phyloP scores from a whole-genome alignment of 257 asterid species.

The Lithospermum erythrorhizon region DNA sequence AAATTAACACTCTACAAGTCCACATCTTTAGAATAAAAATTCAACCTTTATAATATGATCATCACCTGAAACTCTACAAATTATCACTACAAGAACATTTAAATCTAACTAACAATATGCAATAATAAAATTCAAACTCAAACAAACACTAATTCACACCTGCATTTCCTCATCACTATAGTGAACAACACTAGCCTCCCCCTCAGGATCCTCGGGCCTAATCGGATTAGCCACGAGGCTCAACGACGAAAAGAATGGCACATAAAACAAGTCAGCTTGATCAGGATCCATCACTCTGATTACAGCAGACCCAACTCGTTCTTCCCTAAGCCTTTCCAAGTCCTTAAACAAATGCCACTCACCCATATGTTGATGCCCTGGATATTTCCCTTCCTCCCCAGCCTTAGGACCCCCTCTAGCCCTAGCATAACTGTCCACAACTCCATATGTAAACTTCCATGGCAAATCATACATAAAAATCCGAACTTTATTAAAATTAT shows the following conservation, averaged over 20 bases:
- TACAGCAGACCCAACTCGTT: constrained; percentile 34
- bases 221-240: constrained; percentile 76
- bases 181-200: constrained; percentile 13
- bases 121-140: not conserved
- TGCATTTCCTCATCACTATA: constrained; percentile 85
- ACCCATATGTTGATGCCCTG: constrained; percentile 91
- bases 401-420: constrained; percentile 48
- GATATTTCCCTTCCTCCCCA: constrained; percentile 55
- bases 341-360: constrained; percentile 87
- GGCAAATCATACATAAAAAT: constrained; percentile 79
- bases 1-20: too few species aligned
- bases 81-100: not conserved
- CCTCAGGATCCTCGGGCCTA: constrained; percentile 34
- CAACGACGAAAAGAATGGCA: constrained; percentile 87
- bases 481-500: not conserved
- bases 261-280: constrained; percentile 77
- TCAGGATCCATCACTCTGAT: constrained; percentile 61
- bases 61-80: not conserved
- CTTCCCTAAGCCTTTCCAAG: constrained; percentile 38
- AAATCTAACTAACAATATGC: not conserved
- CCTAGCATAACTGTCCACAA: constrained; percentile 72
- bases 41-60: not conserved
- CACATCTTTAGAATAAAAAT: not conserved
- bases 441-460: constrained; percentile 76
- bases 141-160: constrained; percentile 23